Evolutionary conservation across 2,329 filamentous ascomycete species (phyloP).

Genomic region (Chrysosporium keratinophilum): DNA sequence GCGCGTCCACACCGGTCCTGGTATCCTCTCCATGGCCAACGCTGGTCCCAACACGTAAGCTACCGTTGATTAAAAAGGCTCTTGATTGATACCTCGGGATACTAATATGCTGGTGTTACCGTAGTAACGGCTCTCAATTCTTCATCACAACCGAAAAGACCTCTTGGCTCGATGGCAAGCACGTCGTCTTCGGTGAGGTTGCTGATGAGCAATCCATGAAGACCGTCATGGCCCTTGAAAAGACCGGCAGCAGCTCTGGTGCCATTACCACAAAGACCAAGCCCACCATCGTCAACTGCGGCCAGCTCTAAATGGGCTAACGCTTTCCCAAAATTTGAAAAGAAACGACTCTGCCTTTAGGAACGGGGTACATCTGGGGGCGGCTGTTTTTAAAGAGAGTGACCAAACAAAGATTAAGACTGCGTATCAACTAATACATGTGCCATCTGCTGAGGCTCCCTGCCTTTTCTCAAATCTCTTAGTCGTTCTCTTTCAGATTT

Average conservation of each 20-base stretch:
- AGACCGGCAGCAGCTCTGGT: slow-evolving; percentile 46
- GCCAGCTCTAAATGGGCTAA: slow-evolving; percentile 33
- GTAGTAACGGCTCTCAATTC: slow-evolving; percentile 61
- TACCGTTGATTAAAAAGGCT: background rate
- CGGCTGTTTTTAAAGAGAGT: slow-evolving; percentile 10
- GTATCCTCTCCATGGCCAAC: slow-evolving; percentile 90
- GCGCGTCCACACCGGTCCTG: slow-evolving; percentile 60
- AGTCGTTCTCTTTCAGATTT: slow-evolving; percentile 4
- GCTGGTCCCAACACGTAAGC: slow-evolving; percentile 80
- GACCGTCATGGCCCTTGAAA: slow-evolving; percentile 51
- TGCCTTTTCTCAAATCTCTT: background rate
- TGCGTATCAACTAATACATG: slow-evolving; percentile 9
- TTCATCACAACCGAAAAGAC: slow-evolving; percentile 61
- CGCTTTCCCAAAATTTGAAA: background rate
- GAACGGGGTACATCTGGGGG: slow-evolving; percentile 9
- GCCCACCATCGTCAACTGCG: slow-evolving; percentile 46
- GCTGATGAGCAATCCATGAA: slow-evolving; percentile 45
- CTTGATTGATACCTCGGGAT: slow-evolving; percentile 1
- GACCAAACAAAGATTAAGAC: slow-evolving; percentile 7
- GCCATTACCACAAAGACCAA: slow-evolving; percentile 42
- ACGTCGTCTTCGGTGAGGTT: slow-evolving; percentile 59
- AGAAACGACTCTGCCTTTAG: background rate
- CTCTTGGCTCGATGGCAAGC: slow-evolving; percentile 57
- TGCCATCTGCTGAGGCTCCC: slow-evolving; percentile 4
- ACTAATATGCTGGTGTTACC: slow-evolving; percentile 2